phyloP scores from a whole-genome alignment of 2,329 filamentous ascomycete genomes.

The Dothideomycetes sp. region DNA sequence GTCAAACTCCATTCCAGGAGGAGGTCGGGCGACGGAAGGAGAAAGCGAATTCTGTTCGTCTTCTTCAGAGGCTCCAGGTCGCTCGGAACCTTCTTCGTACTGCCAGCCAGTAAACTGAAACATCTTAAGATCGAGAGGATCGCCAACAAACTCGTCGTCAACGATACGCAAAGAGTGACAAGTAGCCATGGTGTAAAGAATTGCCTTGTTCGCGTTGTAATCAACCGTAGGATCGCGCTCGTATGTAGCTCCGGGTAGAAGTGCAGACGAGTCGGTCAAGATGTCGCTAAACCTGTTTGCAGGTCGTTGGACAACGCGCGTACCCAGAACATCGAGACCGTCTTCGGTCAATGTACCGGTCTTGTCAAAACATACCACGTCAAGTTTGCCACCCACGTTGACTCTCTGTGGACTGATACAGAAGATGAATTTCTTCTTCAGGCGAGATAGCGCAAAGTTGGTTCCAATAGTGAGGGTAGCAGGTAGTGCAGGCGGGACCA shows the following conservation, averaged over 20 bases:
- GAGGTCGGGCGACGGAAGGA: slow-evolving; percentile 82
- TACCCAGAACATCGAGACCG: slow-evolving; percentile 83
- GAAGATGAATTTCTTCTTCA: slow-evolving; percentile 87
- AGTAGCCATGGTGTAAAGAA: slow-evolving; percentile 91
- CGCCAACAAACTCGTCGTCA: slow-evolving; percentile 81
- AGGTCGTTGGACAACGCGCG: slow-evolving; percentile 63
- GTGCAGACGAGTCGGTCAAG: slow-evolving; percentile 53
- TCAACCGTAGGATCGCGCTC: slow-evolving; percentile 52
- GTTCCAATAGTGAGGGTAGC: slow-evolving; percentile 94
- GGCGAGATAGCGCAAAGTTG: slow-evolving; percentile 79
- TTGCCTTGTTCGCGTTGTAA: slow-evolving; percentile 56
- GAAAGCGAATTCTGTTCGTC: slow-evolving; percentile 68
- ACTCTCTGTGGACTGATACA: slow-evolving; percentile 97
- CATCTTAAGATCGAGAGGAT: slow-evolving; percentile 96
- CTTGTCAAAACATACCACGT: slow-evolving; percentile 97
- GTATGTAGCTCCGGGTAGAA: slow-evolving; percentile 47
- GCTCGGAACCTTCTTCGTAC: slow-evolving; percentile 78
- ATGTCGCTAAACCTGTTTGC: slow-evolving; percentile 65
- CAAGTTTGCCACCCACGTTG: slow-evolving; percentile 91
- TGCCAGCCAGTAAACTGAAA: slow-evolving; percentile 93
- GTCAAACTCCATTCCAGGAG: slow-evolving; percentile 51
- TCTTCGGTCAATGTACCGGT: slow-evolving; percentile 97
- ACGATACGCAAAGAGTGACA: slow-evolving; percentile 86
- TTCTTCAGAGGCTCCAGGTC: slow-evolving; percentile 51
- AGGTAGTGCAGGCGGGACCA: slow-evolving; percentile 87